A percentile compares a stretch with the other conserved stretches of the same genome.
Evolutionary conservation across 768 basidiomycete species (phyloP).

Genomic region (Boletus speciosus): DNA sequence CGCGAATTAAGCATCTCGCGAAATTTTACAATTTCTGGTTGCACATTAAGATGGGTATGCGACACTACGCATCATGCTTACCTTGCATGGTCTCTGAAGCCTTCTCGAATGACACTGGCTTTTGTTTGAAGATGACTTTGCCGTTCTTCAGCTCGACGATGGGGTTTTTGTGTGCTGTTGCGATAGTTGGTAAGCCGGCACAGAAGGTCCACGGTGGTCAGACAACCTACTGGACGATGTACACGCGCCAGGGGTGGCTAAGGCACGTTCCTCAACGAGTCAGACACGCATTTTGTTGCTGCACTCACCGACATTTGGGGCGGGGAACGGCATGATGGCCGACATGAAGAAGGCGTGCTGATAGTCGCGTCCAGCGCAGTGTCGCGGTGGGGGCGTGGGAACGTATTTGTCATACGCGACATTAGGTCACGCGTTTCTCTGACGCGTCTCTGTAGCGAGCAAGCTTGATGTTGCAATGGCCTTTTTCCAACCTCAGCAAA

Average conservation of each 20-base stretch:
- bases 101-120: constrained; percentile 69
- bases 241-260: constrained; percentile 13
- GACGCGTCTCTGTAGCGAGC: constrained; percentile 32
- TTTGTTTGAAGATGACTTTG: constrained; percentile 74
- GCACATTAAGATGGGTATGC: neutral
- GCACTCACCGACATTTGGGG: constrained; percentile 16
- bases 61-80: constrained; percentile 27
- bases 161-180: constrained; percentile 37
- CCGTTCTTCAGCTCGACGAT: constrained; percentile 73
- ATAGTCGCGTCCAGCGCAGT: constrained; percentile 15
- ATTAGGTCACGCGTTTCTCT: constrained; percentile 46
- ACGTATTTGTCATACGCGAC: constrained; percentile 31
- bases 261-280: neutral
- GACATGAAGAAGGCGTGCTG: constrained; percentile 8
- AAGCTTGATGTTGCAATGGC: constrained; percentile 42
- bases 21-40: constrained; percentile 70
- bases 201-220: neutral
- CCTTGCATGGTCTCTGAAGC: constrained; percentile 81
- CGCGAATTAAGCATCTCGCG: constrained; percentile 65
- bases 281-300: neutral
- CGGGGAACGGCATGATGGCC: constrained; percentile 21
- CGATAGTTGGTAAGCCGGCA: constrained; percentile 12
- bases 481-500: constrained; percentile 57
- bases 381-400: constrained; percentile 30
- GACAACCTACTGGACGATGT: constrained; percentile 16